Percentiles rank a stretch among this genome's conserved stretches.
Evolutionary conservation across 331 rosid species (phyloP).

Genomic region (Pyracantha coccinea): DNA sequence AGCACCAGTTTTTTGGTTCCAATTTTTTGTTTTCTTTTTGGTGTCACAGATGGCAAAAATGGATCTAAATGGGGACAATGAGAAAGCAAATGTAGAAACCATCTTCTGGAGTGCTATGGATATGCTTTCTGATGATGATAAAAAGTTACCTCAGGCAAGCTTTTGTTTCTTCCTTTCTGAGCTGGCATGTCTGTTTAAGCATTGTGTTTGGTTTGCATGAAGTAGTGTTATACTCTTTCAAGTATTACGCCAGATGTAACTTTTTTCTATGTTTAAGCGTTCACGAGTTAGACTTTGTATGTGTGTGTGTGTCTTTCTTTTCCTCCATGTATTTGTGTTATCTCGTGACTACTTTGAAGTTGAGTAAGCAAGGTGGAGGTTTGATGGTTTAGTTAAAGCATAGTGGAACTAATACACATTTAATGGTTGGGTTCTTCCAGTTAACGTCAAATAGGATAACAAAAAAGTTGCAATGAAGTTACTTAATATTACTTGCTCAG

Average conservation of each 20-base stretch:
- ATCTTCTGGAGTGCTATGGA: conserved; percentile 98
- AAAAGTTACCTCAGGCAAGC: conserved; percentile 94
- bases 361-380: not conserved
- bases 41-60: conserved; percentile 77
- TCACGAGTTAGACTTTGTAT: not conserved
- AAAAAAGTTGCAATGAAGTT: not conserved
- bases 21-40: conserved; percentile 6
- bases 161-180: conserved; percentile 3
- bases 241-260: not conserved
- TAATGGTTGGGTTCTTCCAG: not conserved
- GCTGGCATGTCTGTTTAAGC: not conserved
- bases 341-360: not conserved
- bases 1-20: not conserved
- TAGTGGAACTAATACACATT: not conserved
- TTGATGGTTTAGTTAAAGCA: not conserved
- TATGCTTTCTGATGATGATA: conserved; percentile 93
- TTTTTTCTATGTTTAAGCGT: not conserved
- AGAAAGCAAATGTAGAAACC: conserved; percentile 66
- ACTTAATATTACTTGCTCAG: not conserved
- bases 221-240: not conserved
- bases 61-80: conserved; percentile 85
- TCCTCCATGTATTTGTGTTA: not conserved
- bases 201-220: not conserved
- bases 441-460: not conserved
- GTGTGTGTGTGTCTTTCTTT: not conserved